Evolutionary conservation across 768 basidiomycete species (phyloP), one percentile per base, ranked within the genome.

Genomic region (Rhizopogon roseolus): DNA sequence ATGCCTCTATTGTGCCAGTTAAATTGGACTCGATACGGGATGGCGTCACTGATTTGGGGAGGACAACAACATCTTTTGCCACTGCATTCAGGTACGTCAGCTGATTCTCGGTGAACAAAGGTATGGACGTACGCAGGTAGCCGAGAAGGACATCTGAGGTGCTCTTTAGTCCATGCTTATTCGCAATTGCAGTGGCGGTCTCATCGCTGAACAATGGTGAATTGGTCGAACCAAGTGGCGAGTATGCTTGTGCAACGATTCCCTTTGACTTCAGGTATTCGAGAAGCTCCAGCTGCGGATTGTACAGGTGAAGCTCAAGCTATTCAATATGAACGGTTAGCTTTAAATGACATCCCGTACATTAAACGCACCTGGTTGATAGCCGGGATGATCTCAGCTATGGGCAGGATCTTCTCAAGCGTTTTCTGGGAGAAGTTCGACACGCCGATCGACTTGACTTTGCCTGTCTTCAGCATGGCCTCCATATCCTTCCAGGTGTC

Each of bases 401-500:
- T 79, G 19, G 84, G 77, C 38, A 90, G 75, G 50, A 93, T 79
- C 58, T 85, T 78, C 63, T 90, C 81, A 17, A 94, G 74, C 64
- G 84, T 81, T 54, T 66, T 70, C 65, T 85, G 72, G 29, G 84
- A 86, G 66, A 82, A 86, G 75, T 93, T 93, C 58, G 87, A 90
- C 32, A 85, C 82, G 29, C 90, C 90, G 60, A 89, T 88, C 22
- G 73, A 62, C 58, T 64, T 71, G 57, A 84, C 82, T 68, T 86
- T 88, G 60, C 85, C 88, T 62, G 81, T 85, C 66, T 80, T 81
- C 55, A 82, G 67, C 29, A 92, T 58, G 9, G 73, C 81, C 66
- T 93, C 92, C 86, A 94, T 86, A 66, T 87, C 83, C 61, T 80
- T 82, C 90, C 92, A 93, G 13, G 93, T 93, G 49, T 91, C 79